Base-by-base conservation (phyloP, 2,329 filamentous ascomycete genomes). In the Botrytis galanthina region DNA sequence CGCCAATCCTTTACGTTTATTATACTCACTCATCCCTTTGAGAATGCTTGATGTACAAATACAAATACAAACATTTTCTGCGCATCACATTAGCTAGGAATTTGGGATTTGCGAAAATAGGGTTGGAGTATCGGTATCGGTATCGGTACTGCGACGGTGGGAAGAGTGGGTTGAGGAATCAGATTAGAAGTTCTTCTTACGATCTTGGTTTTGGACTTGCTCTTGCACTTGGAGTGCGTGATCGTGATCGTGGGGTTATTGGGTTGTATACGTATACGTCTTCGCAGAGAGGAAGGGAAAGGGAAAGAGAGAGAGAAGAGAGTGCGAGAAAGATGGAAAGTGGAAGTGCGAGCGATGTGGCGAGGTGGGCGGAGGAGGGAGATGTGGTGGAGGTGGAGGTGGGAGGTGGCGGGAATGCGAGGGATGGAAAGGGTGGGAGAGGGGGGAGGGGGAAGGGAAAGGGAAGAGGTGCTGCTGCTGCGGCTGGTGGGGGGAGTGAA, bases 401-500 rank as follows among this genome's bases (percentile, higher is more conserved):
- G 37, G 6, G 48, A 10, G 6, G 39, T 3, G 44, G 42, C 32
- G 44, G 69, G 14, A 12, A 12, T 26, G 20, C 42, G 61, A 48
- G 12, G 64, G 37, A 29, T 12, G 37, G 10, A 26, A 64, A 26
- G 32, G 42, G 32, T 8, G 20, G 37, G 29, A 18, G 7, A 37
- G 22, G 66, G 18, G 26, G 66, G 22, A 46, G 14, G 37, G 20
- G 44, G 6, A 39, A 12, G 7, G 22, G 54, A 16, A 42, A 35
- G 61, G 51, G 62, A 51, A 51, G 26, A 51, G 46, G 6, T 48
- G 46, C 9, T 51, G 26, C 22, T 12, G 22, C 4, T 26, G 10
- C 1, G 7, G 67, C 64, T 48, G 54, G 72, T 57, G 67, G 44
- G 37, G 66, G 63, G 20, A 32, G 66, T 73, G 59, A 71, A 46